These are phyloP conservation scores for Phytophthora europaea DNA, from an alignment of 352 stramenopile genomes.

Conservation along the genomic window DNA sequence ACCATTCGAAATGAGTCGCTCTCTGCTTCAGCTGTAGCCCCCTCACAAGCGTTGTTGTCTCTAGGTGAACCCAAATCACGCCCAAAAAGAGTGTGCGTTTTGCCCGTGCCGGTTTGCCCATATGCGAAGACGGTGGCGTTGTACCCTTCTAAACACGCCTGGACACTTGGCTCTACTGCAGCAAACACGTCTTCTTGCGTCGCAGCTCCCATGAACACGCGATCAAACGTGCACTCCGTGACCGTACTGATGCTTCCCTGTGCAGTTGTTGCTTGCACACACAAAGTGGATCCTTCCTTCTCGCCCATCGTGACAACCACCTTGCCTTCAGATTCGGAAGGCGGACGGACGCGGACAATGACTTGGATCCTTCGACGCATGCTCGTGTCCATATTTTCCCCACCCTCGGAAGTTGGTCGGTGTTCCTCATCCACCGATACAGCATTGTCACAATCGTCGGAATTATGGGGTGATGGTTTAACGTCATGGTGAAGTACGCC, in stretches of 20 bases:
- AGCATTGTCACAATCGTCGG: not conserved
- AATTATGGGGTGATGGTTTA: not conserved
- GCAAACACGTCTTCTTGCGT: slow-evolving; percentile 87
- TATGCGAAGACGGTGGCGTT: slow-evolving; percentile 95
- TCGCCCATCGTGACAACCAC: slow-evolving; percentile 49
- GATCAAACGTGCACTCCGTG: slow-evolving; percentile 79
- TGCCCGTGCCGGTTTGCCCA: slow-evolving; percentile 92
- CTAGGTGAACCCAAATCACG: slow-evolving; percentile 34
- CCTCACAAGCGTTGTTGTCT: not conserved
- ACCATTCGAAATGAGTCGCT: slow-evolving; percentile 17
- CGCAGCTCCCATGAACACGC: slow-evolving; percentile 68
- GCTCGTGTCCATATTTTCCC: not conserved
- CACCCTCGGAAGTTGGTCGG: slow-evolving; percentile 1
- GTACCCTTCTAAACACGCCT: slow-evolving; percentile 79
- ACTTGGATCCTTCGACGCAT: slow-evolving; percentile 61
- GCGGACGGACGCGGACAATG: slow-evolving; percentile 76
- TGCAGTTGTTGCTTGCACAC: slow-evolving; percentile 30
- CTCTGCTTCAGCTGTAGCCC: not conserved
- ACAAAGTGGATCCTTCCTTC: slow-evolving; percentile 30
- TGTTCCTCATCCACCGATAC: not conserved
- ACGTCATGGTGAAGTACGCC: not conserved
- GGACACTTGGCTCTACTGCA: slow-evolving; percentile 69
- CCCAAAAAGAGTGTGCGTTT: slow-evolving; percentile 94
- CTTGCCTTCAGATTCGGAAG: slow-evolving; percentile 26
- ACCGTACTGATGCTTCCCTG: slow-evolving; percentile 44